Conservation (phyloP, 2,329 filamentous ascomycete genomes). For the Nigrospora oryzae region DNA sequence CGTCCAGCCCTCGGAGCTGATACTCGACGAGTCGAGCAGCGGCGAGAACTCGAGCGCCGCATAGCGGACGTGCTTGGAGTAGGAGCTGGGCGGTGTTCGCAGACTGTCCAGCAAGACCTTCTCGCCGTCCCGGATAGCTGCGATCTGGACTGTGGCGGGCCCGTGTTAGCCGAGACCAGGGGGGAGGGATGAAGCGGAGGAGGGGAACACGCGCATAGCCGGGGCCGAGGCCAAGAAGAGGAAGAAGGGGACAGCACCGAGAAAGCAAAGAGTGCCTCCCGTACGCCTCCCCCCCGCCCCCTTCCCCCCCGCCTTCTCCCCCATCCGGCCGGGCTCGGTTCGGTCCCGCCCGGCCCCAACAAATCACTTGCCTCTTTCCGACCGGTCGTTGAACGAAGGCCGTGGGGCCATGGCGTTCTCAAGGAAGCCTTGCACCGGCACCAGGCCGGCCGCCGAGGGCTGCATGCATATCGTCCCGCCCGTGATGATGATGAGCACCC, state of each 20-base stretch:
- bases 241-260: no score
- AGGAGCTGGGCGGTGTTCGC: constrained; percentile 71
- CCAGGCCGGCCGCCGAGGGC: constrained; percentile 64
- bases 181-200: background rate
- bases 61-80: constrained; percentile 75
- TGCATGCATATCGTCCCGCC: constrained; percentile 70
- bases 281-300: no score
- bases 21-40: constrained; percentile 82
- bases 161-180: background rate
- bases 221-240: background rate
- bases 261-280: no score
- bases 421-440: constrained; percentile 74
- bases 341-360: constrained; percentile 9
- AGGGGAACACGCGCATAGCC: background rate
- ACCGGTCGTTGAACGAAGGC: constrained; percentile 78
- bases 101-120: constrained; percentile 54
- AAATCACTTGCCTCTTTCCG: constrained; percentile 31
- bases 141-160: constrained; percentile 31
- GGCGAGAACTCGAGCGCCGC: constrained; percentile 77
- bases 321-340: no score
- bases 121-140: constrained; percentile 41
- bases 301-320: no score
- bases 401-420: constrained; percentile 74
- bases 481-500: constrained; percentile 85
- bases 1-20: constrained; percentile 78